A percentile compares a stretch with the other conserved stretches of the same genome.
phyloP scores from a whole-genome alignment of 2,329 filamentous ascomycete species.

The Orbilia ellipsospora region DNA sequence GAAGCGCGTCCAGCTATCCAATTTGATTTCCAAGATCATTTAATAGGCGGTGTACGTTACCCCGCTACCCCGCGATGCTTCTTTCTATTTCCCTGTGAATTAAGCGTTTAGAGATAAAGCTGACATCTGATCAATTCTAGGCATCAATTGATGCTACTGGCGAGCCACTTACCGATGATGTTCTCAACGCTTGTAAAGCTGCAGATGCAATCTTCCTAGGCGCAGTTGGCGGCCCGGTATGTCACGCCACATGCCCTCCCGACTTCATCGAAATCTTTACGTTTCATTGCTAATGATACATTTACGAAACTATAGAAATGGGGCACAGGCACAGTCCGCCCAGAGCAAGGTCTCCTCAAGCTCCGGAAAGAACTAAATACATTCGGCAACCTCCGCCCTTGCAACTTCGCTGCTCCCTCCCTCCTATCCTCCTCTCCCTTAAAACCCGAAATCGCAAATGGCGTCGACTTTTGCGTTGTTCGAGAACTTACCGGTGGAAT shows the following conservation, averaged over 20 bases:
- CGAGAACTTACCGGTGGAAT: conserved; percentile 92
- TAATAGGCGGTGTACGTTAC: conserved; percentile 85
- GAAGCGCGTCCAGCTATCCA: conserved; percentile 75
- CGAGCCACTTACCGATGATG: conserved; percentile 81
- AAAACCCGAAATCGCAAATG: conserved; percentile 84
- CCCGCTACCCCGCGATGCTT: conserved; percentile 5
- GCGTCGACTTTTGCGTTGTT: conserved; percentile 91
- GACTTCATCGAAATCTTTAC: background rate
- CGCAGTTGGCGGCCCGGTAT: conserved; percentile 88
- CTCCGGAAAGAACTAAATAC: conserved; percentile 94
- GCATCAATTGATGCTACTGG: conserved; percentile 87
- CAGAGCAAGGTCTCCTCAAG: conserved; percentile 88
- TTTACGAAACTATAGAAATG: conserved; percentile 72
- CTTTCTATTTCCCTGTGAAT: no score
- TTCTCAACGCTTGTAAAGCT: conserved; percentile 81
- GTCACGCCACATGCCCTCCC: conserved; percentile 56
- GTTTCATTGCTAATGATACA: background rate
- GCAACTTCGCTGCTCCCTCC: conserved; percentile 85
- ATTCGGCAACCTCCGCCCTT: conserved; percentile 94
- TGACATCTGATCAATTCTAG: conserved; percentile 64
- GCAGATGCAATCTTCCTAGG: conserved; percentile 92
- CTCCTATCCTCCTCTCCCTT: conserved; percentile 87
- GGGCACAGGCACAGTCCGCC: conserved; percentile 87
- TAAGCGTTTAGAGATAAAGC: background rate
- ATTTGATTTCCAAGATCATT: conserved; percentile 90